Evolutionary conservation across 1,139 yeast species (phyloP).

Genomic region (Taphrina populina): DNA sequence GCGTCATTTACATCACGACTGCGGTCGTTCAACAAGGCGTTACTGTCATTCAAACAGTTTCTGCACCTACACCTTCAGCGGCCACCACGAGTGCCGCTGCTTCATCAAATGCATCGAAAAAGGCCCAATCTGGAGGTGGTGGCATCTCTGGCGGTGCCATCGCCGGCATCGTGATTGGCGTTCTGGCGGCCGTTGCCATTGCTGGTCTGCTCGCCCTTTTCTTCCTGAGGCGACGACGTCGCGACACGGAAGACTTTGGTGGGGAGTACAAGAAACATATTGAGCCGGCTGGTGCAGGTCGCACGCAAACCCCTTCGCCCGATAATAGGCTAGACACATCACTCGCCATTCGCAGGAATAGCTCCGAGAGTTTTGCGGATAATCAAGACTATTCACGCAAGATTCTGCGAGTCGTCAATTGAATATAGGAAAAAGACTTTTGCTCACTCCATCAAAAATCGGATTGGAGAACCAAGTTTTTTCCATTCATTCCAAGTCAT

Average conservation of each 20-base stretch:
- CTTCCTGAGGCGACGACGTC: constrained; percentile 54
- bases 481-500: no score
- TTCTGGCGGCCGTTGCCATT: constrained; percentile 52
- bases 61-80: constrained; percentile 10
- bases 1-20: constrained; percentile 39
- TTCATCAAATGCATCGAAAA: constrained; percentile 16
- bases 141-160: constrained; percentile 54
- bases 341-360: constrained; percentile 67
- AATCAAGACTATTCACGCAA: constrained; percentile 74
- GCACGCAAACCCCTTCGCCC: constrained; percentile 34
- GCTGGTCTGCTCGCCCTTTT: constrained; percentile 45
- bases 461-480: no score
- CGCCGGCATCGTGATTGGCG: constrained; percentile 71
- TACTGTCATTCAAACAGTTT: constrained; percentile 30
- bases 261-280: constrained; percentile 31
- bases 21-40: constrained; percentile 26
- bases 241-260: constrained; percentile 39
- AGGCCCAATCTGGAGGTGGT: constrained; percentile 34
- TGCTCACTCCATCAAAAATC: no score
- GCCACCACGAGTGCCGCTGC: not conserved
- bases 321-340: constrained; percentile 69
- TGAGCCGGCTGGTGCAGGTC: constrained; percentile 25
- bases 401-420: constrained; percentile 56
- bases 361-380: constrained; percentile 75
- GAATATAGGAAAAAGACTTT: no score